Evolutionary conservation across 2,329 filamentous ascomycete species (phyloP).

Genomic region (Colletotrichum eleusines): DNA sequence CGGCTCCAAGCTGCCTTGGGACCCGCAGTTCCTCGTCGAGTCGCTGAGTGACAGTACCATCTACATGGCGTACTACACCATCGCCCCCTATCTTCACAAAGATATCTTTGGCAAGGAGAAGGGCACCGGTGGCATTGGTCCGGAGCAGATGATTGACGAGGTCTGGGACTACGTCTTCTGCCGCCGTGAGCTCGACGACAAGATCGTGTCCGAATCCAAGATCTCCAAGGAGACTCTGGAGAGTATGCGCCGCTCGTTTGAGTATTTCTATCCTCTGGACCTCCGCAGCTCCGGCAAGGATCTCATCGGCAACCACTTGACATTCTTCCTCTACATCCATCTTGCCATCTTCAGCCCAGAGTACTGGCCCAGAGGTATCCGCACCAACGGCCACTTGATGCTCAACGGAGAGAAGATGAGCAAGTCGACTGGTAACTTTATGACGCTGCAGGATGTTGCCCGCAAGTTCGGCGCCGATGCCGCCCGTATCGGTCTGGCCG

Average conservation of each 20-base stretch:
- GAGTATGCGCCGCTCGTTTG: slow-evolving; percentile 89
- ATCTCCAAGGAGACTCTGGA: slow-evolving; percentile 81
- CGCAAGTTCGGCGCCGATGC: slow-evolving; percentile 96
- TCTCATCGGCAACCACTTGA: slow-evolving; percentile 92
- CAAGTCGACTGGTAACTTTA: slow-evolving; percentile 97
- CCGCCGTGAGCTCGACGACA: slow-evolving; percentile 76
- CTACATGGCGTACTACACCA: slow-evolving; percentile 87
- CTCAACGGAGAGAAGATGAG: slow-evolving; percentile 99
- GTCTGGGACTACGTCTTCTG: slow-evolving; percentile 97
- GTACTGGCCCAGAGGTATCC: slow-evolving; percentile 89
- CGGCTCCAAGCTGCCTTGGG: slow-evolving; percentile 95
- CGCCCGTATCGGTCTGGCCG: slow-evolving; percentile 88
- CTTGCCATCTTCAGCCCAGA: slow-evolving; percentile 87
- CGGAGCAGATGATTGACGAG: slow-evolving; percentile 93
- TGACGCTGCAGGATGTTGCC: slow-evolving; percentile 87
- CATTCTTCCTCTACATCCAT: slow-evolving; percentile 90
- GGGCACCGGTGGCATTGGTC: slow-evolving; percentile 75
- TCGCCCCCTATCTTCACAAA: slow-evolving; percentile 76
- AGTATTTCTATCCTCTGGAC: slow-evolving; percentile 97
- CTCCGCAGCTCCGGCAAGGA: slow-evolving; percentile 92
- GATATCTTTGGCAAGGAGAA: slow-evolving; percentile 86
- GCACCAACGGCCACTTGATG: slow-evolving; percentile 92
- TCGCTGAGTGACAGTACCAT: slow-evolving; percentile 91
- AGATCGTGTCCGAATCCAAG: slow-evolving; percentile 72
- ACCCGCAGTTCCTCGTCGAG: slow-evolving; percentile 90